These are phyloP conservation scores for Rugiboletus extremiorientalis DNA, from an alignment of 1,284 basidiomycete species.

Conservation along the genomic window DNA sequence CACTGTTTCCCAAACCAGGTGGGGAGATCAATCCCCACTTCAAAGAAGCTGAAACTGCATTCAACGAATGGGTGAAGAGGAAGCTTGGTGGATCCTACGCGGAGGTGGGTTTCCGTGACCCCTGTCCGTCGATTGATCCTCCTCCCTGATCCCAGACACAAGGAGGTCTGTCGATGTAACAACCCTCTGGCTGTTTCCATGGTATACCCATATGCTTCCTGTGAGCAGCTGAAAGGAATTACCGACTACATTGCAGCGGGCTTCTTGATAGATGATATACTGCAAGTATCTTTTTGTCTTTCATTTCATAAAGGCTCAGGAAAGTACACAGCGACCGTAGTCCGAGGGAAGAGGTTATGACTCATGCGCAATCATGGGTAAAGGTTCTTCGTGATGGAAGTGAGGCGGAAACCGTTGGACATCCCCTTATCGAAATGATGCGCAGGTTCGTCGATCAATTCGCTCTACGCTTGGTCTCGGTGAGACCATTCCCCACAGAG, in stretches of 20 bases:
- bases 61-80: conserved; percentile 15
- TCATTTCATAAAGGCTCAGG: conserved; percentile 1
- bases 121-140: background rate
- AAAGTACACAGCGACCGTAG: background rate
- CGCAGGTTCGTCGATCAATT: background rate
- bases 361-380: background rate
- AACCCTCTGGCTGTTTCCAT: conserved; percentile 9
- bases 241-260: conserved; percentile 12
- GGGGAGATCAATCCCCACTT: conserved; percentile 20
- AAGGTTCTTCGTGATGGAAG: background rate
- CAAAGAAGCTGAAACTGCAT: conserved; percentile 12
- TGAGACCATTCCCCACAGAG: background rate
- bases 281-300: conserved; percentile 6
- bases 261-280: background rate
- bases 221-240: conserved; percentile 17
- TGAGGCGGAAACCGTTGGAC: background rate
- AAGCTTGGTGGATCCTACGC: conserved; percentile 11
- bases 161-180: conserved; percentile 13
- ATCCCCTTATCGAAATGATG: background rate
- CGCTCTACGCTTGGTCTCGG: background rate
- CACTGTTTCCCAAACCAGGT: conserved; percentile 19
- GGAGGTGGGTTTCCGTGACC: conserved; percentile 6
- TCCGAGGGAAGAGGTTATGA: background rate
- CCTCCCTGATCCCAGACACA: background rate
- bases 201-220: conserved; percentile 16